Evolutionary conservation across 129 eudicot genomes (phyloP).

Genomic region (Escallonia herrerae): DNA sequence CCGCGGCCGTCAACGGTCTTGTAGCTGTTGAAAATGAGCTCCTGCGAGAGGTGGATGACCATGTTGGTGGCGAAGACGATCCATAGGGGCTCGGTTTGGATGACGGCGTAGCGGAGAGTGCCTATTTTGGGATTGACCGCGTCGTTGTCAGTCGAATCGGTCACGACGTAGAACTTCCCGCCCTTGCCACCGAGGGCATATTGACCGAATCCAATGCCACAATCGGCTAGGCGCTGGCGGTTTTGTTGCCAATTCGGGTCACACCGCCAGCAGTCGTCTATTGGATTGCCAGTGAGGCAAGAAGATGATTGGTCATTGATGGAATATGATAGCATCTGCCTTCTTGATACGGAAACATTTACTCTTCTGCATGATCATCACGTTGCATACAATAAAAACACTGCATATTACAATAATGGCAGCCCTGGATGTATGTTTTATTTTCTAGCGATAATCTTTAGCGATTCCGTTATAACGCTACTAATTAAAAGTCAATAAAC

Average conservation of each 20-base stretch:
- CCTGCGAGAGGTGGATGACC: slow-evolving; percentile 76
- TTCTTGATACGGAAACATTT: slow-evolving; percentile 58
- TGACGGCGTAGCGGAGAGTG: slow-evolving; percentile 82
- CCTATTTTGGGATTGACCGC: slow-evolving; percentile 75
- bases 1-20: slow-evolving; percentile 95
- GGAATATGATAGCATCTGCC: slow-evolving; percentile 49
- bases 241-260: slow-evolving; percentile 86
- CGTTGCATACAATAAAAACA: too few relatives aligned
- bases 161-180: slow-evolving; percentile 78
- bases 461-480: too few relatives aligned
- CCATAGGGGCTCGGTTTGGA: slow-evolving; percentile 91
- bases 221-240: slow-evolving; percentile 88
- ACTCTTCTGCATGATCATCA: slow-evolving; percentile 45
- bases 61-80: slow-evolving; percentile 83
- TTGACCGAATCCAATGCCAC: slow-evolving; percentile 94
- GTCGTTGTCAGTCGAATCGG: slow-evolving; percentile 82
- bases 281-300: slow-evolving; percentile 79
- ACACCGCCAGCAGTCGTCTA: slow-evolving; percentile 98
- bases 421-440: too few relatives aligned
- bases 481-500: not conserved
- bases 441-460: too few relatives aligned
- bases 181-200: slow-evolving; percentile 94
- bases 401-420: too few relatives aligned
- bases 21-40: slow-evolving; percentile 86
- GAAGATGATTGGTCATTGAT: slow-evolving; percentile 36